A percentile compares a stretch with the other conserved stretches of the same genome.
These are phyloP conservation scores for Ophiostoma himal-ulmi DNA, from an alignment of 2,329 filamentous ascomycete genomes.

Conservation along the genomic window DNA sequence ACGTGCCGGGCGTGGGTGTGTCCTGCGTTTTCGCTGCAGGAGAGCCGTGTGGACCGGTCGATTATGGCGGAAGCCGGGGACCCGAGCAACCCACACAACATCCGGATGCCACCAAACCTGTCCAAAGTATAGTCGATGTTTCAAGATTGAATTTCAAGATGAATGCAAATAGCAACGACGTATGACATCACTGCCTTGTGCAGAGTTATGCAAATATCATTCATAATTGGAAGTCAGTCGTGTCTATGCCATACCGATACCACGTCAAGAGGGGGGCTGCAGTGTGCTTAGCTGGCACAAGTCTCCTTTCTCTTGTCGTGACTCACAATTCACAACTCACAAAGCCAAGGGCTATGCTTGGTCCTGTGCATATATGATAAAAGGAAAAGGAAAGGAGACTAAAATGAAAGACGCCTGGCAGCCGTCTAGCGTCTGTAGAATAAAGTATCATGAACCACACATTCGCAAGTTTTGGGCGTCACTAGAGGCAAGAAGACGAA, in stretches of 20 bases:
- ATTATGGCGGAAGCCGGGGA: conserved; percentile 17
- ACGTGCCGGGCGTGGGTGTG: conserved; percentile 87
- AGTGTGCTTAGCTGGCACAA: background rate
- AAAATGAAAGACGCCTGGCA: too few species aligned
- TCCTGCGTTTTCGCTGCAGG: conserved; percentile 80
- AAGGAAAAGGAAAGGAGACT: too few species aligned
- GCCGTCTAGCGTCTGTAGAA: background rate
- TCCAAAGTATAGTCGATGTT: background rate
- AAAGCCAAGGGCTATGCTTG: background rate
- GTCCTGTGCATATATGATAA: too few species aligned
- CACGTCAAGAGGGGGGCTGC: background rate
- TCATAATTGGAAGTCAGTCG: background rate
- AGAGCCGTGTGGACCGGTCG: conserved; percentile 72
- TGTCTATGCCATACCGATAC: background rate
- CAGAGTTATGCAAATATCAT: background rate
- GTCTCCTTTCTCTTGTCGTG: background rate
- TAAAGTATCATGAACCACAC: background rate
- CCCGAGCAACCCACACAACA: conserved; percentile 25
- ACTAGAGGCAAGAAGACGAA: background rate
- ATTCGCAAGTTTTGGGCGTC: background rate
- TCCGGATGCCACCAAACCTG: conserved; percentile 49
- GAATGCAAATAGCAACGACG: background rate
- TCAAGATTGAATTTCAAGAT: background rate
- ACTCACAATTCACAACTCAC: background rate
- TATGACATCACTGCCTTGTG: background rate